These are phyloP conservation scores for Ceratocystis smalleyi DNA, from an alignment of 2,329 filamentous ascomycete genomes.

Conservation along the genomic window DNA sequence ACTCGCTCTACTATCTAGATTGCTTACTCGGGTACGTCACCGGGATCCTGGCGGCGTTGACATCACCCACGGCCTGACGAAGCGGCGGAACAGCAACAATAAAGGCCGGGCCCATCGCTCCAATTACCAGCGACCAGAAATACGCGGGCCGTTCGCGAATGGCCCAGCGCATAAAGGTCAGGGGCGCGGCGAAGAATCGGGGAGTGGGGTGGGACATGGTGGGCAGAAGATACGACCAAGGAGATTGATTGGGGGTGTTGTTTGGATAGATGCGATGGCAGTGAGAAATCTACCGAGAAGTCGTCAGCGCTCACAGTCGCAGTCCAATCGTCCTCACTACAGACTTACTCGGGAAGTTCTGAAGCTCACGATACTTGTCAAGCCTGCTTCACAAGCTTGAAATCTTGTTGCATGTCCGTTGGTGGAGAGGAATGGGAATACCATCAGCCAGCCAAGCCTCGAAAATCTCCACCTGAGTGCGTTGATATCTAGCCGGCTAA, in stretches of 20 bases:
- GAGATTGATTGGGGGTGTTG: background rate
- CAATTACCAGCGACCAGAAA: slow-evolving; percentile 74
- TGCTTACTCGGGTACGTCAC: slow-evolving; percentile 82
- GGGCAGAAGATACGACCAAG: background rate
- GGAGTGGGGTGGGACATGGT: slow-evolving; percentile 50
- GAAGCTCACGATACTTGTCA: background rate
- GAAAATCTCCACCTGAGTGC: background rate
- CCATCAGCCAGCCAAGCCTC: background rate
- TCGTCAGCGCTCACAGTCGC: background rate
- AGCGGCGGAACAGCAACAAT: slow-evolving; percentile 60
- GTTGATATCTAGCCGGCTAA: background rate
- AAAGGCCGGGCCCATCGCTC: slow-evolving; percentile 53
- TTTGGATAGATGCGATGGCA: background rate
- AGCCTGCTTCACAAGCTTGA: background rate
- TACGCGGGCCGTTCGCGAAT: slow-evolving; percentile 76
- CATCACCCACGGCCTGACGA: slow-evolving; percentile 56
- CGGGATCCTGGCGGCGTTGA: slow-evolving; percentile 56
- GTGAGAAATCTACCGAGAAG: background rate
- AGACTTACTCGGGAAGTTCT: background rate
- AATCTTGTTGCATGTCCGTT: background rate
- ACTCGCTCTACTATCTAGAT: too few species aligned
- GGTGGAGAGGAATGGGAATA: background rate
- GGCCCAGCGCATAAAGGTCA: slow-evolving; percentile 79
- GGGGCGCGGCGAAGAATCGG: slow-evolving; percentile 68
- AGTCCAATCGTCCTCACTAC: background rate